Evolutionary conservation across 768 basidiomycete species (phyloP).

Genomic region (Kwoniella shandongensis): DNA sequence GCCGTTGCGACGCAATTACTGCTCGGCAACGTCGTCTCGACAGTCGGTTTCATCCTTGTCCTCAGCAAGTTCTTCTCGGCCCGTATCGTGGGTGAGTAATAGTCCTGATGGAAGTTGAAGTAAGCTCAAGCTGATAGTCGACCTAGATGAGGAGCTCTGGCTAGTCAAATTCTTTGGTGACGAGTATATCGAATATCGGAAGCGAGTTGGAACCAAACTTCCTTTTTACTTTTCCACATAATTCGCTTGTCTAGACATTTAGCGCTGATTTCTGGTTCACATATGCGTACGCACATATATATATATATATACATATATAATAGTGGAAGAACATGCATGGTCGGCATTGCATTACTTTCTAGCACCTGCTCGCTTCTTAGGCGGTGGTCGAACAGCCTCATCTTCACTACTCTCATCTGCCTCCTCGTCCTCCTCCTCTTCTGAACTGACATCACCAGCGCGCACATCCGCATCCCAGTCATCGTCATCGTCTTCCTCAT

Average conservation of each 20-base stretch:
- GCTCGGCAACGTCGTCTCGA: conserved; percentile 78
- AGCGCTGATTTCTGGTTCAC: no score
- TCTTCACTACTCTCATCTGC: conserved; percentile 30
- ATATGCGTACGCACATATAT: no score
- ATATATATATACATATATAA: no score
- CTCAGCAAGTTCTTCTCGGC: conserved; percentile 84
- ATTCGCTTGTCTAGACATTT: no score
- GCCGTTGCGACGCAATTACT: conserved; percentile 89
- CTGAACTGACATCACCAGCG: conserved; percentile 23
- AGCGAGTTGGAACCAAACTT: conserved; percentile 77
- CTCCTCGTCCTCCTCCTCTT: conserved; percentile 35
- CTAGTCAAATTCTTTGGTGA: conserved; percentile 86
- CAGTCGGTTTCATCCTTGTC: conserved; percentile 64
- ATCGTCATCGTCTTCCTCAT: conserved; percentile 33
- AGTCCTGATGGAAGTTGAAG: no score
- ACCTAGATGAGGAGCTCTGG: conserved; percentile 74
- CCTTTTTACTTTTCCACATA: conserved; percentile 55
- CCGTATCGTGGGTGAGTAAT: conserved; percentile 70
- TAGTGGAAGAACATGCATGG: no score
- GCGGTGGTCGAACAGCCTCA: conserved; percentile 29
- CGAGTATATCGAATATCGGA: conserved; percentile 74
- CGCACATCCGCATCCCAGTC: conserved; percentile 36
- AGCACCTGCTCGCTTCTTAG: conserved; percentile 30
- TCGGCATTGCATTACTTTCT: no score
- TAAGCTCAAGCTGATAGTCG: conserved; percentile 1